Base-by-base conservation (phyloP, 2,329 filamentous ascomycete genomes). In the Berkeleyomyces basicola region DNA sequence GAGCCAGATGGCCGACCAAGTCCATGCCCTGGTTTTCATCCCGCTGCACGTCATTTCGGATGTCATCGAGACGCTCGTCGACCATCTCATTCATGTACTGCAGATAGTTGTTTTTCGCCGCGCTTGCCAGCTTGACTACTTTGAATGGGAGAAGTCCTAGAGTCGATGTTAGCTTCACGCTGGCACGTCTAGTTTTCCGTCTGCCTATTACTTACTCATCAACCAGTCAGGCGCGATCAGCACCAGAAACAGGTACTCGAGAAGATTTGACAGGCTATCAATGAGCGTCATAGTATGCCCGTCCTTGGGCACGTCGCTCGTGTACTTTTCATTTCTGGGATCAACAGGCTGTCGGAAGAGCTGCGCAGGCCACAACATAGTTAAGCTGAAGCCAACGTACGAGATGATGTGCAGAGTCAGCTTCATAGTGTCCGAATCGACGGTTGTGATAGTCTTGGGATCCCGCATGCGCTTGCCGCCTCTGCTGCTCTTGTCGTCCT, bases 51-150 rank as follows among this genome's bases (percentile, higher is more conserved):
- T 64, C 11, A 3, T 68, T 67, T 39, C 69, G 68, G 33, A 74
- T 70, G 59, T 76, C 74, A 33, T 76, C 74, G 4, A 75, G 71
- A 72, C 88, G 88, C 67, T 80, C 77, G 39, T 81, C 74, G 63
- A 88, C 78, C 51, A 90, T 78, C 68, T 88, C 84, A 55, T 81
- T 75, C 80, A 89, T 84, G 71, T 90, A 90, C 65, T 79, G 77
- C 42, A 78, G 74, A 75, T 85, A 89, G 71, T 90, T 85, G 3
- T 72, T 70, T 61, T 82, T 78, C 2, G 84, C 80, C 61, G 78
- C 73, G 33, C 78, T 74, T 0, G 84, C 80, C 16, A 74, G 70
- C 63, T 77, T 79, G 43, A 81, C 74, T 11, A 72, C 71, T 65
- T 80, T 74, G 67, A 80, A 75, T 0, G 83, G 82, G 6, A 81